Percentiles rank a stretch among this genome's conserved stretches.
These are phyloP conservation scores for Leucocoprinus sp. DNA, from an alignment of 768 basidiomycete genomes.

Conservation along the genomic window DNA sequence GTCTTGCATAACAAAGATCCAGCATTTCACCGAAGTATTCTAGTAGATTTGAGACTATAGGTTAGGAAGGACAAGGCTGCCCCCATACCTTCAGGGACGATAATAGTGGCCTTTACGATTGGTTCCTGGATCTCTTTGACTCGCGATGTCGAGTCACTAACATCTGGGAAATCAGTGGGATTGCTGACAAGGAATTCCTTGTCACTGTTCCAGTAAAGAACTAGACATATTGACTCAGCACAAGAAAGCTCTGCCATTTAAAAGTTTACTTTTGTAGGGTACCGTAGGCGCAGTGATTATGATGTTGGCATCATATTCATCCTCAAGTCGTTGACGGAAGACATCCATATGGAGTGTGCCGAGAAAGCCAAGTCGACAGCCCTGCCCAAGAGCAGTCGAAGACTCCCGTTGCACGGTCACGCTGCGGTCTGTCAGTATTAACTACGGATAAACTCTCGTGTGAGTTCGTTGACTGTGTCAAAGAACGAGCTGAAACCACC, in stretches of 20 bases:
- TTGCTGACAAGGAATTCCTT: slow-evolving; percentile 70
- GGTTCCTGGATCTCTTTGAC: slow-evolving; percentile 85
- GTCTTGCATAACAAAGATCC: slow-evolving; percentile 81
- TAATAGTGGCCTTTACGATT: slow-evolving; percentile 86
- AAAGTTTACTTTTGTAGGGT: slow-evolving; percentile 68
- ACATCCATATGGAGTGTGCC: slow-evolving; percentile 97
- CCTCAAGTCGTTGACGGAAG: slow-evolving; percentile 91
- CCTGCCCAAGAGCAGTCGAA: slow-evolving; percentile 91
- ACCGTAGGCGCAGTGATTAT: slow-evolving; percentile 96
- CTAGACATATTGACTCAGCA: slow-evolving; percentile 27
- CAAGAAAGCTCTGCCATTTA: not conserved
- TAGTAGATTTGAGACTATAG: slow-evolving; percentile 19
- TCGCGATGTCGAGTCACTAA: slow-evolving; percentile 46
- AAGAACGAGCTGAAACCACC: slow-evolving; percentile 17
- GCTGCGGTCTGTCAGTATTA: slow-evolving; percentile 80
- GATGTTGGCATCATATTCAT: slow-evolving; percentile 91
- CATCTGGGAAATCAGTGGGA: slow-evolving; percentile 92
- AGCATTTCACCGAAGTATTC: slow-evolving; percentile 96
- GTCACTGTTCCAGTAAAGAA: slow-evolving; percentile 52
- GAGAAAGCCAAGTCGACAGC: slow-evolving; percentile 89
- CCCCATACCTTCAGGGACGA: slow-evolving; percentile 76
- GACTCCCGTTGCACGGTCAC: slow-evolving; percentile 89
- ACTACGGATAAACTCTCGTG: slow-evolving; percentile 28
- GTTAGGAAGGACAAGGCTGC: not conserved
- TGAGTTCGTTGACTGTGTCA: slow-evolving; percentile 7